phyloP scores from a whole-genome alignment of 371 early-diverging fungal genomes.

The Smittium culicis region DNA sequence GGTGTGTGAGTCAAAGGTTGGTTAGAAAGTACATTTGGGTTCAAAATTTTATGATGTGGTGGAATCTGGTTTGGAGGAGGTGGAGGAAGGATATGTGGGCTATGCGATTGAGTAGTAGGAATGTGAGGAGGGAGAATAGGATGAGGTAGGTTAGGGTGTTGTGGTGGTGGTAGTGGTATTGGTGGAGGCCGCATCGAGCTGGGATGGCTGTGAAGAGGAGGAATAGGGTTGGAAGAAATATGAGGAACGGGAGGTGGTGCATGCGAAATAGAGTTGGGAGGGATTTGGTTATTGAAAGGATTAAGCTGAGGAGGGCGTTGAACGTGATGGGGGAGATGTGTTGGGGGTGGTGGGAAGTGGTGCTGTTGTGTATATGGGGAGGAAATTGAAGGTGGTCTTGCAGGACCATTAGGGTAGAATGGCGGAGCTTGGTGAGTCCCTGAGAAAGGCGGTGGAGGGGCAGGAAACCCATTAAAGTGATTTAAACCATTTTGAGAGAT shows the following conservation, averaged over 20 bases:
- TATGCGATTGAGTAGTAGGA: not conserved
- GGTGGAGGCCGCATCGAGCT: slow-evolving; percentile 7
- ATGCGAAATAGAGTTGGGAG: slow-evolving; percentile 10
- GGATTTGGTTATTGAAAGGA: no score
- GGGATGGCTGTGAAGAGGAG: slow-evolving; percentile 2
- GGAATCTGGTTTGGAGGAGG: not conserved
- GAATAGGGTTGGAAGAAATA: not conserved
- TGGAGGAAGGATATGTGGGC: not conserved
- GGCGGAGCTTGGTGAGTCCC: no score
- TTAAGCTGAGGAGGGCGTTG: no score
- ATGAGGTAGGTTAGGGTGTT: not conserved
- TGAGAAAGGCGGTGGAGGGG: no score
- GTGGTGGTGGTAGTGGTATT: slow-evolving; percentile 10
- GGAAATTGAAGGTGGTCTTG: no score
- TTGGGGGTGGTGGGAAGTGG: slow-evolving; percentile 13
- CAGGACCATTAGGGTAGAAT: slow-evolving; percentile 10
- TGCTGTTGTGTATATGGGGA: no score
- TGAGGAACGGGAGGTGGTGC: slow-evolving; percentile 6
- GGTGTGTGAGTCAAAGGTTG: slow-evolving; percentile 9
- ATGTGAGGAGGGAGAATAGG: not conserved
- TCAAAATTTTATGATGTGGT: no score
- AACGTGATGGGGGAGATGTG: slow-evolving; percentile 11
- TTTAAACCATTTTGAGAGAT: no score
- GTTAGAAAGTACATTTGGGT: slow-evolving; percentile 7
- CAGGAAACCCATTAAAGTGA: no score